Evolutionary conservation across 148 eudicot genomes (phyloP), one percentile per base, ranked within the genome.

Genomic region (Fallopia convolvulus): DNA sequence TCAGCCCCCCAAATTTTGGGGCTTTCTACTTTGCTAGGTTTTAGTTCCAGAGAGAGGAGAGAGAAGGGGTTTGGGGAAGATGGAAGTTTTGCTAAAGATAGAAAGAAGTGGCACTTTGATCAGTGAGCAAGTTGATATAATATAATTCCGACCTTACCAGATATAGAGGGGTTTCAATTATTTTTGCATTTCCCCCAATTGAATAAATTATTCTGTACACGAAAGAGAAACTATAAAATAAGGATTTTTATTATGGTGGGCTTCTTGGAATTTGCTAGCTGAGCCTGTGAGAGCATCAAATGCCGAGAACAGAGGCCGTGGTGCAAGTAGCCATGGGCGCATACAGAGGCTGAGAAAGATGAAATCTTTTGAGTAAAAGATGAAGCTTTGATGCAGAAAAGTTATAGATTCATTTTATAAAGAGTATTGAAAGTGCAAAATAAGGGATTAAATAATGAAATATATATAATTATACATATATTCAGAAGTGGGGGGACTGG

Each of bases 301-400:
- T 68, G 72, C 44, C 42, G 42, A 68, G 21, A 68, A 36, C 21
- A 68, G 72, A 36, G 72, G 21, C 33, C 44, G 44, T 14, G 72
- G 44, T 14, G 72, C 72, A 68, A 68, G 44, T 68, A 36, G 72
- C 72, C 72, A 68, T 68, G 72, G 72, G 72, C 72, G 72, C 44
- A 11, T 17, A 68, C 17, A 68, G 72, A 13, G 72, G n/a, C 2
- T 30, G 41, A 33, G 44, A 68, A 55, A 14, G n/a, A 33, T 6
- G 44, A 39, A 15, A 50, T 61, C 26, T 61, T 61, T 0, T 5
- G 68, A 61, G 63, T 6, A 21, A 20, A 58, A 58, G 21, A 58
- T 12, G 8, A 63, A 63, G 17, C 40, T 68, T 68, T 33, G 72
- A 36, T 68, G 42, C 72, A 33, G 44, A 68, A 36, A 68, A 68